These are phyloP conservation scores for Amanita exitialis DNA, from an alignment of 768 basidiomycete species.

Conservation along the genomic window DNA sequence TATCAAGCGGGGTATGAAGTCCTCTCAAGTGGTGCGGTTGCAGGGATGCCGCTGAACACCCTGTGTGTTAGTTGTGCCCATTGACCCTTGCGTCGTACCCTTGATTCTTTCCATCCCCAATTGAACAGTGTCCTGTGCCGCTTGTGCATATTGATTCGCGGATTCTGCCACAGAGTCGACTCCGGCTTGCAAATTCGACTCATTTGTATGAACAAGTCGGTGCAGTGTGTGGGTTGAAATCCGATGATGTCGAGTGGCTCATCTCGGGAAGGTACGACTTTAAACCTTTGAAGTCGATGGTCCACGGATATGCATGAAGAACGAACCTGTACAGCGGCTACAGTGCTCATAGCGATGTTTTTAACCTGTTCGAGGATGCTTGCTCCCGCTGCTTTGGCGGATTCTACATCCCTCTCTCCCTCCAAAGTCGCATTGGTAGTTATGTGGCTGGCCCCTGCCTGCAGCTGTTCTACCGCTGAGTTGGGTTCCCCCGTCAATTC, in stretches of 20 bases:
- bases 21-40: neutral
- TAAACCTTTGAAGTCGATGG: neutral
- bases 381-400: conserved; percentile 32
- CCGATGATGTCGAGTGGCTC: neutral
- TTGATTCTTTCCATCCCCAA: conserved; percentile 31
- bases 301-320: neutral
- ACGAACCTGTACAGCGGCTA: conserved; percentile 36
- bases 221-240: neutral
- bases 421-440: conserved; percentile 43
- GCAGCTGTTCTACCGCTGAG: conserved; percentile 26
- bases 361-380: conserved; percentile 50
- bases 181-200: neutral
- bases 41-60: neutral
- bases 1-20: neutral
- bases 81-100: conserved; percentile 20
- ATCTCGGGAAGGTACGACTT: conserved; percentile 14
- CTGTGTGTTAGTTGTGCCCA: conserved; percentile 13
- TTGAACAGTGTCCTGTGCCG: conserved; percentile 24
- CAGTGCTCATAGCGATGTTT: conserved; percentile 28
- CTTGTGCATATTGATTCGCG: conserved; percentile 12
- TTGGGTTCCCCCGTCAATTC: conserved; percentile 12
- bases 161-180: conserved; percentile 3
- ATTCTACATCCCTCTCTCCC: conserved; percentile 41
- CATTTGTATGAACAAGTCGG: neutral
- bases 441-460: conserved; percentile 19